Evolutionary conservation across 1,284 basidiomycete species (phyloP), one percentile per base, ranked within the genome.

Genomic region (Trametes versicolor): DNA sequence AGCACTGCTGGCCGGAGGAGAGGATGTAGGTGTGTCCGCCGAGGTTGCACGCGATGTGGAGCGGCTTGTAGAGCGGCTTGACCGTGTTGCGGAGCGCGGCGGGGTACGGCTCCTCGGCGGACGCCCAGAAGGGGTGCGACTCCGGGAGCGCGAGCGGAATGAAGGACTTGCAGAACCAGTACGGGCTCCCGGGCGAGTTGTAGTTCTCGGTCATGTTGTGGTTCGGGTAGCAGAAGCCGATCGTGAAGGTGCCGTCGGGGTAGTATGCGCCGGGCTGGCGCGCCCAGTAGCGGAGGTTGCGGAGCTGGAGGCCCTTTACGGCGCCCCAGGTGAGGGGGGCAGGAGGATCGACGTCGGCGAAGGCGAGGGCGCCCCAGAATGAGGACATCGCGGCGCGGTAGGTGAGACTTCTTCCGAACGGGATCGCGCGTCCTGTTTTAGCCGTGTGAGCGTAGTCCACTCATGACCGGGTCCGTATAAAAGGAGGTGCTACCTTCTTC

Each of bases 91-190:
- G 77, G 71, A 86, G 70, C 57, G 79, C 68, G 34, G 69, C 60
- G 0, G 91, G 91, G 75, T 87, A 90, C 1, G 85, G 81, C 62
- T 89, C 86, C 75, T 93, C 91, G 23, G 81, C 70, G 0, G 85
- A 79, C 0, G 84, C 73, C 92, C 91, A 93, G 82, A 93, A 93
- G 0, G 89, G 89, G 72, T 93, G 90, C 0, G 81, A 78, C 19
- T 84, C 80, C 0, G 88, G 83, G 1, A 92, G 81, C 2, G 88
- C 81, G n/a, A 93, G 84, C 5, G 88, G 79, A 47, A 90, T 81
- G 76, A 93, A 93, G 0, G 90, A 88, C 72, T 93, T 92, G 81
- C 89, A 93, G 72, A 87, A 90, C 92, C 92, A 93, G 77, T 93
- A 94, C 0, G 90, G 89, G n/a, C 90, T 92, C 58, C 90, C 90